These are phyloP conservation scores for Debaryomycetaceae sp. DNA, from an alignment of 1,139 yeast species.

Conservation along the genomic window DNA sequence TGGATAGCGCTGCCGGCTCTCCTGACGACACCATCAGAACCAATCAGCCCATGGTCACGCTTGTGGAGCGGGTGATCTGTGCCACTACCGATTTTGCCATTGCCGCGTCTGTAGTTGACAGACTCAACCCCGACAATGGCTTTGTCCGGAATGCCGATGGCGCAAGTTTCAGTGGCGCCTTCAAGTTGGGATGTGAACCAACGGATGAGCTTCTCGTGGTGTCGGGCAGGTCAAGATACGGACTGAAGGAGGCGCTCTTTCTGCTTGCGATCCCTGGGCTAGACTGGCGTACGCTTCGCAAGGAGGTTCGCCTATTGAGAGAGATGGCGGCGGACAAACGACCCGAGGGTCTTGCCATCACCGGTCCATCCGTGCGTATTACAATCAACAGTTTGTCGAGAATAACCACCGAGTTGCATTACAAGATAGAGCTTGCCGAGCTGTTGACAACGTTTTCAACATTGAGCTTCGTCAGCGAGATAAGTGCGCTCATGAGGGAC, in stretches of 20 bases:
- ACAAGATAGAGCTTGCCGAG: constrained; percentile 7
- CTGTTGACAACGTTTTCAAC: constrained; percentile 5
- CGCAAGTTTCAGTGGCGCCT: too few species aligned
- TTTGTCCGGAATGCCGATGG: too few species aligned
- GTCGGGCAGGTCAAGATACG: constrained; percentile 5
- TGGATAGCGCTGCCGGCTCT: too few species aligned
- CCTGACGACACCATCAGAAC: too few species aligned
- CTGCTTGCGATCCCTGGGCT: constrained; percentile 5
- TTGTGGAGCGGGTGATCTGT: too few species aligned
- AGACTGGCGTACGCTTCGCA: constrained; percentile 4
- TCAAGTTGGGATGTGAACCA: too few species aligned
- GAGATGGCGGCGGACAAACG: constrained; percentile 5
- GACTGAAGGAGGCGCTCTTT: constrained; percentile 5
- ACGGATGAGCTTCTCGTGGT: too few species aligned
- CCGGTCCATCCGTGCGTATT: constrained; percentile 3
- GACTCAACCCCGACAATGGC: too few species aligned
- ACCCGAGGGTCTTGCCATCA: constrained; percentile 2
- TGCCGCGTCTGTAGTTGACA: too few species aligned
- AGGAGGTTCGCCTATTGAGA: constrained; percentile 5
- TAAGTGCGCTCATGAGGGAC: constrained; percentile 1
- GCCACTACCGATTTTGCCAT: too few species aligned
- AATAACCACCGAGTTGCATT: constrained; percentile 1
- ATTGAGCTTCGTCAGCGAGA: constrained; percentile 4
- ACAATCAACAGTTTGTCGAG: background rate
- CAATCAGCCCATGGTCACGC: too few species aligned